A percentile compares a stretch with the other conserved stretches of the same genome.
Conservation (phyloP, 768 basidiomycete genomes). For the Strobilomyces dryophilus region DNA sequence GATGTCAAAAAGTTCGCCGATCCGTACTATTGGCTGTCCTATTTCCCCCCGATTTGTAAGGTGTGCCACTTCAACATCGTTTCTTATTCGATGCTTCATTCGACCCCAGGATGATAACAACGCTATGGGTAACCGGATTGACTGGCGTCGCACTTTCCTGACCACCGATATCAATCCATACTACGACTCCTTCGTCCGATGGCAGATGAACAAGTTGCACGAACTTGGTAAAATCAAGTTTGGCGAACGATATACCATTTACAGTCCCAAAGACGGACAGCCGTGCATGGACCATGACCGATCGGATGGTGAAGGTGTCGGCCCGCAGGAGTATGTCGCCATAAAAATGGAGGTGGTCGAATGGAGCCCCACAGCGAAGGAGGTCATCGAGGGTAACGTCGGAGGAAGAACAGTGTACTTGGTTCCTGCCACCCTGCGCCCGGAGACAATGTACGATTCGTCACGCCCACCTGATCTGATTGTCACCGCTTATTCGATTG, state of each 20-base stretch:
- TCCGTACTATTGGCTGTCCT: constrained; percentile 86
- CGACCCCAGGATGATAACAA: constrained; percentile 61
- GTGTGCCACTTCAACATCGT: constrained; percentile 37
- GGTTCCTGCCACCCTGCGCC: constrained; percentile 93
- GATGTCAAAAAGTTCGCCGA: constrained; percentile 98
- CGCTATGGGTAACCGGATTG: constrained; percentile 89
- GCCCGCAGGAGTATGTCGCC: constrained; percentile 93
- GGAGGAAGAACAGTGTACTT: constrained; percentile 81
- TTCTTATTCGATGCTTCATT: background rate
- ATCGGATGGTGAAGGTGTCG: constrained; percentile 88
- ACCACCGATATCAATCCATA: constrained; percentile 97
- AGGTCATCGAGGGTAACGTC: constrained; percentile 59
- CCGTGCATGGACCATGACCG: constrained; percentile 99
- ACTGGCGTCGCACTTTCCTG: constrained; percentile 93
- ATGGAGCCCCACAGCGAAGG: constrained; percentile 72
- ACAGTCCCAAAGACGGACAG: constrained; percentile 97
- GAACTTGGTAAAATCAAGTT: constrained; percentile 92
- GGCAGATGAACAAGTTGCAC: constrained; percentile 95
- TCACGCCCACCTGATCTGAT: background rate
- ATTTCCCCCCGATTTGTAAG: constrained; percentile 94
- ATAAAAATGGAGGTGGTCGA: constrained; percentile 91
- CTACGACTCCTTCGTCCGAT: constrained; percentile 94
- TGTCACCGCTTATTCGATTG: constrained; percentile 1
- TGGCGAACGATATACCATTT: constrained; percentile 96
- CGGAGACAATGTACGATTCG: constrained; percentile 85